Evolutionary conservation across 345 rosid genomes (phyloP), one percentile per base, ranked within the genome.

Genomic region (Rhodomyrtus tomentosa): DNA sequence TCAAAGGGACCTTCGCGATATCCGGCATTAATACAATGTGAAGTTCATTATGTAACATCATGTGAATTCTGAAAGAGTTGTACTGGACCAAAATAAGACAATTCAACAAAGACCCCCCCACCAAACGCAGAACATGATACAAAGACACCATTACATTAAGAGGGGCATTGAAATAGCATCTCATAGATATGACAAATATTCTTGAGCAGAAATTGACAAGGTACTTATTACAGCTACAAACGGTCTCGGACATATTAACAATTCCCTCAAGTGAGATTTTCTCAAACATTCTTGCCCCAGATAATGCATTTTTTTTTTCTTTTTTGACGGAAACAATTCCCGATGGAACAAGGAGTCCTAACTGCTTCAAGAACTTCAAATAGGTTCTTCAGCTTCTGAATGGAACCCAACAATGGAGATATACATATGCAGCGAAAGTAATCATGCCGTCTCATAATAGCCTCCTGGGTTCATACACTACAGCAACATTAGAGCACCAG

Each of bases 211-310:
- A 82, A 82, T 40, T 27, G 55, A 49, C 27, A 40, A 56, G 56
- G 55, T 62, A 55, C 59, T 87, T 87, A 87, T 86, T 82, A 87
- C 85, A 83, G 52, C 82, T 36, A 68, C 79, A 68, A 18, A 36
- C 79, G 79, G 83, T 86, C 87, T 90, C 88, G 73, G 54, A 84
- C 85, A 68, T 89, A 89, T 86, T 52, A 89, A 87, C 91, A 89
- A 85, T 87, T 87, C 87, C 88, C 87, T 59, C 45, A 32, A 5
- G 55, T 29, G 80, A 84, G 86, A 84, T 84, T 85, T 24, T 51
- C 84, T 68, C 85, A 53, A 55, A 55, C 85, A 62, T 52, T 24
- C 22, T 55, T 40, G 55, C 83, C 55, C 40, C 53, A 16, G 36
- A 81, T 29, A 53, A 51, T 68, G 45, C 21, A 3, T 18, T 68